phyloP scores from a whole-genome alignment of 2,329 filamentous ascomycete species.

The Aspergillus chevalieri region DNA sequence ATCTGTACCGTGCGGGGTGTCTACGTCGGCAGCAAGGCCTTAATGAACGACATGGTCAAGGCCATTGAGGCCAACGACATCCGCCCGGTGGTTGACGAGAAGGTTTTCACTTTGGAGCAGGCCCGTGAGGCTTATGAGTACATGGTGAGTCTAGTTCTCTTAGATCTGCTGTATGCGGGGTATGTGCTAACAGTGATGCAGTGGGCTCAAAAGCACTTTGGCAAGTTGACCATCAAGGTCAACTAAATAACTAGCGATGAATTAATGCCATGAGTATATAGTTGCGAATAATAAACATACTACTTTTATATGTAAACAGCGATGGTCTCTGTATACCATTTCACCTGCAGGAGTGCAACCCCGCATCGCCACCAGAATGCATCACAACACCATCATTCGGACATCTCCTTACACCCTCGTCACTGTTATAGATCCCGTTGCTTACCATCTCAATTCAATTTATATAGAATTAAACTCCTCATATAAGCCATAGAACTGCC shows the following conservation, averaged over 20 bases:
- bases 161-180: not conserved
- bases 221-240: slow-evolving; percentile 49
- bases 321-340: too few relatives aligned
- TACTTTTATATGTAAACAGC: too few relatives aligned
- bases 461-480: not conserved
- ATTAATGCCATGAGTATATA: not conserved
- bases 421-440: not conserved
- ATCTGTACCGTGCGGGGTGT: slow-evolving; percentile 54
- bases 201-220: slow-evolving; percentile 51
- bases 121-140: slow-evolving; percentile 51
- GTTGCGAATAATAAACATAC: not conserved
- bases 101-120: slow-evolving; percentile 50
- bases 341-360: not conserved
- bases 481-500: not conserved
- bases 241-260: slow-evolving; percentile 13
- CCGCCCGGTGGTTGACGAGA: slow-evolving; percentile 54
- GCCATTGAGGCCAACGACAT: slow-evolving; percentile 56
- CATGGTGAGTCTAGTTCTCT: slow-evolving; percentile 32
- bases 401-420: not conserved
- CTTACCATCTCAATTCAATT: not conserved
- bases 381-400: slow-evolving; percentile 5
- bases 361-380: slow-evolving; percentile 1
- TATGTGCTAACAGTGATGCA: slow-evolving; percentile 17
- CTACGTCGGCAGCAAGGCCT: slow-evolving; percentile 49
- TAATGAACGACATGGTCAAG: slow-evolving; percentile 55